A percentile compares a stretch with the other conserved stretches of the same genome.
These are phyloP conservation scores for Collybia nuda DNA, from an alignment of 768 basidiomycete genomes.

Conservation along the genomic window DNA sequence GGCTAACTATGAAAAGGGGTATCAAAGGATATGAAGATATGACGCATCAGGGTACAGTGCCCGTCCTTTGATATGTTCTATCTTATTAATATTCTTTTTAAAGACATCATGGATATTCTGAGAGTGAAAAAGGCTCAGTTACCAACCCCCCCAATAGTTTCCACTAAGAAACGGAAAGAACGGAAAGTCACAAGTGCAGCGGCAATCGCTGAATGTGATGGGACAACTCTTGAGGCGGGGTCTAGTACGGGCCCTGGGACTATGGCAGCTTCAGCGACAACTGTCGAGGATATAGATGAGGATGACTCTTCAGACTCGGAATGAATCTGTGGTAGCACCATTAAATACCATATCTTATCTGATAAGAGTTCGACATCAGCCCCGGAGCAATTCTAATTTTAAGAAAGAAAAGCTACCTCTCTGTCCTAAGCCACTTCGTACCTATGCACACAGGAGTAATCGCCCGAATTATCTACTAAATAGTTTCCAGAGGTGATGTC, in stretches of 20 bases:
- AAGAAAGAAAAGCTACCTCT: no score
- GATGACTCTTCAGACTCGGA: slow-evolving; percentile 16
- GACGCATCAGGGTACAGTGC: slow-evolving; percentile 65
- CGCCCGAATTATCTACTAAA: no score
- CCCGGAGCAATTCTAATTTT: no score
- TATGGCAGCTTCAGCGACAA: slow-evolving; percentile 6
- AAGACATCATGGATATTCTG: slow-evolving; percentile 85
- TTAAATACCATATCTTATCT: no score
- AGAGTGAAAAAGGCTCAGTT: slow-evolving; percentile 69
- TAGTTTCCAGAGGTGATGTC: no score
- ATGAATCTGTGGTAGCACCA: not conserved
- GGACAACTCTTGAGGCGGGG: slow-evolving; percentile 20
- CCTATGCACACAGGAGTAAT: no score
- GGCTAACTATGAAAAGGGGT: slow-evolving; percentile 76
- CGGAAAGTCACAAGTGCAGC: slow-evolving; percentile 55
- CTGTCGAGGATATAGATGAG: slow-evolving; percentile 3
- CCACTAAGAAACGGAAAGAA: slow-evolving; percentile 36
- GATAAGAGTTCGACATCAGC: no score
- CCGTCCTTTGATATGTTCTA: no score
- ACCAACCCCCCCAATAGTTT: slow-evolving; percentile 28
- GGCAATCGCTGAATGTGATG: slow-evolving; percentile 37
- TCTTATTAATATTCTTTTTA: not conserved
- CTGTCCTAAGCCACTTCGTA: no score
- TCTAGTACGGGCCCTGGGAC: slow-evolving; percentile 32
- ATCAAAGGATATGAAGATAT: slow-evolving; percentile 80